phyloP scores from a whole-genome alignment of 163 green algal species.

The Chlamydomonas reinhardtii region DNA sequence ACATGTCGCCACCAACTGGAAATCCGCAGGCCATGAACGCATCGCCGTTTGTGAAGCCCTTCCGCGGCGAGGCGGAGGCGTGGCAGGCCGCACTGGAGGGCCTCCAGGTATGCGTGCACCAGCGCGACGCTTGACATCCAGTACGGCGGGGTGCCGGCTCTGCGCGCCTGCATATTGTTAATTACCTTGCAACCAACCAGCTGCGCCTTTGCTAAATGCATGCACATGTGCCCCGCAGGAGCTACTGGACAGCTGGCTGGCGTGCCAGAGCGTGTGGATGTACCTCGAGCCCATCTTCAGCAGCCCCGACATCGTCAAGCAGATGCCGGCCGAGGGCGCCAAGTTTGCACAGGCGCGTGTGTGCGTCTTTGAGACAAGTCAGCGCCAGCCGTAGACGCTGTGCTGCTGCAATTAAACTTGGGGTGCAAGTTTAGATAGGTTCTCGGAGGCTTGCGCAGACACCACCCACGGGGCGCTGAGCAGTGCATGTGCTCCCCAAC shows the following conservation, averaged over 20 bases:
- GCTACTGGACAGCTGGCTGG: conserved; percentile 77
- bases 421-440: no score
- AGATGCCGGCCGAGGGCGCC: conserved; percentile 82
- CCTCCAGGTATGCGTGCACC: conserved; percentile 53
- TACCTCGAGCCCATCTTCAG: conserved; percentile 86
- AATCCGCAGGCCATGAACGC: conserved; percentile 71
- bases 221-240: conserved; percentile 52
- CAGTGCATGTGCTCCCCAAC: neutral
- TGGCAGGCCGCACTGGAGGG: conserved; percentile 70
- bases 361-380: no score
- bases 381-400: no score
- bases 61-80: conserved; percentile 63
- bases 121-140: no score
- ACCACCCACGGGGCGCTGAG: no score
- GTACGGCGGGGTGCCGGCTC: no score
- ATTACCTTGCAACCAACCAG: no score
- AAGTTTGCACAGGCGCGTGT: conserved; percentile 64
- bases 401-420: no score
- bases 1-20: no score
- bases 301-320: conserved; percentile 79
- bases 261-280: conserved; percentile 79
- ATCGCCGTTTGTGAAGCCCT: conserved; percentile 73
- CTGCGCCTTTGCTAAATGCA: no score
- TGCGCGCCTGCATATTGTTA: no score
- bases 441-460: no score